Percentiles rank a stretch among this genome's conserved stretches.
phyloP scores from a whole-genome alignment of 2,329 filamentous ascomycete species.

The Colletotrichum tofieldiae region DNA sequence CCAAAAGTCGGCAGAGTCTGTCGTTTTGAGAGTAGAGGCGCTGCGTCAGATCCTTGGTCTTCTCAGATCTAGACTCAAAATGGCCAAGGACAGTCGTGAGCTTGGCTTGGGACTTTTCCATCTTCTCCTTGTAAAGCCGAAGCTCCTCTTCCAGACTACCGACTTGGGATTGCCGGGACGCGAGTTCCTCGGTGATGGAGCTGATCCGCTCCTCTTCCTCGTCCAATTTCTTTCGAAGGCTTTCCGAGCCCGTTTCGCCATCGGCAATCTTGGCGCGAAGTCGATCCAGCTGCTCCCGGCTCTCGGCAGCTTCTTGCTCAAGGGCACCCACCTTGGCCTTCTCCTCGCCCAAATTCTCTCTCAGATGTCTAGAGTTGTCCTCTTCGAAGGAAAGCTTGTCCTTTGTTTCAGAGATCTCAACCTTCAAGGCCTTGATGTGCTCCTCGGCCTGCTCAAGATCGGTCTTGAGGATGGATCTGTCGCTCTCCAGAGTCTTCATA shows the following conservation, averaged over 20 bases:
- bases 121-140: slow-evolving; percentile 76
- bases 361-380: slow-evolving; percentile 65
- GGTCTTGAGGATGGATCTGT: slow-evolving; percentile 71
- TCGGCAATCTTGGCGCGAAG: slow-evolving; percentile 83
- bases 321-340: slow-evolving; percentile 69
- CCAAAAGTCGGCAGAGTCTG: slow-evolving; percentile 85
- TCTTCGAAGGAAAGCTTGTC: slow-evolving; percentile 69
- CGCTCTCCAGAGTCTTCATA: slow-evolving; percentile 72
- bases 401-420: slow-evolving; percentile 69
- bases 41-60: slow-evolving; percentile 87
- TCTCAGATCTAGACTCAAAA: slow-evolving; percentile 79
- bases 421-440: slow-evolving; percentile 69
- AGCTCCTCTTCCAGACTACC: slow-evolving; percentile 85
- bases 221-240: slow-evolving; percentile 80
- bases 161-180: slow-evolving; percentile 82
- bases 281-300: slow-evolving; percentile 77
- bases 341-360: slow-evolving; percentile 68
- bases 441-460: slow-evolving; percentile 75
- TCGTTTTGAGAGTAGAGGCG: slow-evolving; percentile 88
- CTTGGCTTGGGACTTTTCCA: slow-evolving; percentile 68
- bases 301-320: slow-evolving; percentile 72
- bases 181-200: slow-evolving; percentile 78
- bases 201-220: slow-evolving; percentile 82
- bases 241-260: slow-evolving; percentile 87
- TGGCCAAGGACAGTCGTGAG: slow-evolving; percentile 68